phyloP scores from a whole-genome alignment of 805 yeast species.

The Saccharomycopsis olivae region DNA sequence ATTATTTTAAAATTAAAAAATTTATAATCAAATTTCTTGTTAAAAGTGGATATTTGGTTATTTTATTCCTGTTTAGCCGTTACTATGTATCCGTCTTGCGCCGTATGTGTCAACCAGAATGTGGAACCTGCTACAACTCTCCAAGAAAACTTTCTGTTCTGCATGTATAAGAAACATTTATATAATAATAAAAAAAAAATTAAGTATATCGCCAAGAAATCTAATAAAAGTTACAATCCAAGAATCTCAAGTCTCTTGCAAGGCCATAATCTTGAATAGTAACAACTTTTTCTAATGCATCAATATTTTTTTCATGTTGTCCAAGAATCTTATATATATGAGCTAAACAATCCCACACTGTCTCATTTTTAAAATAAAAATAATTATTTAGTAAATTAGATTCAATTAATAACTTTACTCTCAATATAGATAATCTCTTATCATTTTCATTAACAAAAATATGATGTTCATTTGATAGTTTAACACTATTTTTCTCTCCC shows the following conservation, averaged over 20 bases:
- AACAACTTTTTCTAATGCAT: conserved; percentile 13
- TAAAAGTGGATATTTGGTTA: too few species aligned
- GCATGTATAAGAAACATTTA: not conserved
- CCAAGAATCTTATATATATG: conserved; percentile 8
- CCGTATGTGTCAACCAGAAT: too few species aligned
- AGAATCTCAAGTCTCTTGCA: conserved; percentile 8
- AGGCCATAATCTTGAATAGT: conserved; percentile 8
- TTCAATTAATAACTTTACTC: conserved; percentile 13
- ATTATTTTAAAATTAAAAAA: too few species aligned
- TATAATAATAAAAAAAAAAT: not conserved
- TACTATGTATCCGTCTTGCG: too few species aligned
- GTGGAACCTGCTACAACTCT: too few species aligned
- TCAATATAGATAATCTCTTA: conserved; percentile 6
- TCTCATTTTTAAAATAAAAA: conserved; percentile 6
- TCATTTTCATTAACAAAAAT: conserved; percentile 11
- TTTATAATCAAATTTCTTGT: too few species aligned
- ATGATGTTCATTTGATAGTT: too few species aligned
- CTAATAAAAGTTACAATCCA: conserved; percentile 5
- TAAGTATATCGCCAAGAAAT: too few species aligned
- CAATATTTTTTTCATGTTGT: conserved; percentile 6
- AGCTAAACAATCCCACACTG: conserved; percentile 10
- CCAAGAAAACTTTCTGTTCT: not conserved
- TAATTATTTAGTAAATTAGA: conserved; percentile 12
- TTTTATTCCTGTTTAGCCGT: too few species aligned
- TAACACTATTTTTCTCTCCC: too few species aligned